Conservation (phyloP, 768 basidiomycete genomes). For the Agaricus subrufescens region DNA sequence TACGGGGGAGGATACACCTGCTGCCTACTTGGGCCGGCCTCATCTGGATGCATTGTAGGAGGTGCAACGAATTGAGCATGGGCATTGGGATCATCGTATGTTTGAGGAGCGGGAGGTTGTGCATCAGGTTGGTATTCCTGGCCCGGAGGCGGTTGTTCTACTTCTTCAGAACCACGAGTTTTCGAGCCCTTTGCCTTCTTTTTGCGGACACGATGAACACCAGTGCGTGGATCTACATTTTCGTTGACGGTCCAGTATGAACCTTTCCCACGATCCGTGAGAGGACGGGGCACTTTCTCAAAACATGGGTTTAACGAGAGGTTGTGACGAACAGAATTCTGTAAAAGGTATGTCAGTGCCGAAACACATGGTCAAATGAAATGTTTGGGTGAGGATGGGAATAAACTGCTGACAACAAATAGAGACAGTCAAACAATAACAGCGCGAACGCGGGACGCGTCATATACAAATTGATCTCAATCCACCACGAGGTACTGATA, state of each 20-base stretch:
- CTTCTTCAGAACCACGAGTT: slow-evolving; percentile 48
- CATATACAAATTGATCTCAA: slow-evolving; percentile 16
- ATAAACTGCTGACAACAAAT: slow-evolving; percentile 51
- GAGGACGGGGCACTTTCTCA: slow-evolving; percentile 86
- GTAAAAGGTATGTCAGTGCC: slow-evolving; percentile 22
- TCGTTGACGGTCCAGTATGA: slow-evolving; percentile 93
- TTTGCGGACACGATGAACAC: slow-evolving; percentile 84
- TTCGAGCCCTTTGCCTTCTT: slow-evolving; percentile 68
- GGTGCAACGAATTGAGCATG: slow-evolving; percentile 45
- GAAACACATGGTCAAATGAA: slow-evolving; percentile 16
- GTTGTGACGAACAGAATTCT: slow-evolving; percentile 92
- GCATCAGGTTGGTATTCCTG: slow-evolving; percentile 56
- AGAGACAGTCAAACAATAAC: slow-evolving; percentile 62
- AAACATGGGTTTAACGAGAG: slow-evolving; percentile 88
- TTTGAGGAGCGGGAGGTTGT: slow-evolving; percentile 10
- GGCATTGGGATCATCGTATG: slow-evolving; percentile 48
- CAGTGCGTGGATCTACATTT: slow-evolving; percentile 83
- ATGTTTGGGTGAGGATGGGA: slow-evolving; percentile 25
- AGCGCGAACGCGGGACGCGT: slow-evolving; percentile 51
- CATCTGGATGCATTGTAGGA: slow-evolving; percentile 55
- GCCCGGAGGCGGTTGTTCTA: slow-evolving; percentile 26
- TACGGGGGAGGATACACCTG: slow-evolving; percentile 35
- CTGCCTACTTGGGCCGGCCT: slow-evolving; percentile 55
- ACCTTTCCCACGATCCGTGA: slow-evolving; percentile 87
- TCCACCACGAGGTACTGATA: slow-evolving; percentile 7